A percentile compares a stretch with the other conserved stretches of the same genome.
Conservation (phyloP, 495 filamentous ascomycete species). For the Daldinia childiae region DNA sequence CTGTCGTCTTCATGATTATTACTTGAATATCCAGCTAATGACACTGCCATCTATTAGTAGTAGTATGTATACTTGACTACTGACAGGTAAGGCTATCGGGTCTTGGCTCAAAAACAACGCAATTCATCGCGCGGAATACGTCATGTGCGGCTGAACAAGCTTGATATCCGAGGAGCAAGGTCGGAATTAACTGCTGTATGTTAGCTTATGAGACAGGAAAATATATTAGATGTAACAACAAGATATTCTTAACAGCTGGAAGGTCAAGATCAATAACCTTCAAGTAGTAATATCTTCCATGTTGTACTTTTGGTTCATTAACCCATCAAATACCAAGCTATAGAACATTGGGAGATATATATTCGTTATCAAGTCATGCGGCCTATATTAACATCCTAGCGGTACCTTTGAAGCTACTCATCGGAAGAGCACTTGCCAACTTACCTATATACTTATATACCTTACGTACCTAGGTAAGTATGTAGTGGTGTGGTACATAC, state of each 20-base stretch:
- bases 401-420: background rate
- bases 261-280: background rate
- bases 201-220: too few relatives aligned
- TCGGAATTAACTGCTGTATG: background rate
- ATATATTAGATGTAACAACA: too few relatives aligned
- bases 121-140: background rate
- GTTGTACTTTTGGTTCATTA: too few relatives aligned
- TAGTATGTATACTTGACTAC: background rate
- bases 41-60: background rate
- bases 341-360: too few relatives aligned
- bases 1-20: background rate
- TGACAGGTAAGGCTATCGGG: background rate
- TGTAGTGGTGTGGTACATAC: background rate
- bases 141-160: background rate
- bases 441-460: too few relatives aligned
- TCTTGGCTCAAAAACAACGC: background rate
- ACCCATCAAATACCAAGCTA: too few relatives aligned
- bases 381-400: too few relatives aligned
- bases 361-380: too few relatives aligned
- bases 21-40: background rate
- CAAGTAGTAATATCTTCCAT: too few relatives aligned
- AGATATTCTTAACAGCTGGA: background rate
- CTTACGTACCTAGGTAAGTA: too few relatives aligned
- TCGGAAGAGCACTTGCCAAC: background rate
- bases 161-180: background rate